phyloP scores from a whole-genome alignment of 2,329 filamentous ascomycete species.

The Bipolaris bicolor region DNA sequence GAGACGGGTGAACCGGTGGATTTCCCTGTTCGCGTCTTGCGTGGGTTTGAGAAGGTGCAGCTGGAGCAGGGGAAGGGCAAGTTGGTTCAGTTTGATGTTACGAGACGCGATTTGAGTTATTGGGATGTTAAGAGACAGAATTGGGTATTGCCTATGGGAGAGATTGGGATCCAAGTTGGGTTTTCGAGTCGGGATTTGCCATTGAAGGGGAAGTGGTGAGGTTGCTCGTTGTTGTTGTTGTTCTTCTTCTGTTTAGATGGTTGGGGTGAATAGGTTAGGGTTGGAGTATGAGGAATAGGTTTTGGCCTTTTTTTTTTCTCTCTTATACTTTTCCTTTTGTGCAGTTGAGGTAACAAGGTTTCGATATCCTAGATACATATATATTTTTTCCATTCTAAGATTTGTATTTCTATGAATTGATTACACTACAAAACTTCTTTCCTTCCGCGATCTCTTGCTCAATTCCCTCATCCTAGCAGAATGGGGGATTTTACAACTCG shows the following conservation, averaged over 20 bases:
- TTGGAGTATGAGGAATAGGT: neutral
- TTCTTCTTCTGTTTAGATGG: constrained; percentile 1
- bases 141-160: constrained; percentile 49
- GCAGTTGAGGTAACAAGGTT: neutral
- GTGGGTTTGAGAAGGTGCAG: constrained; percentile 53
- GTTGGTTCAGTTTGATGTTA: constrained; percentile 48
- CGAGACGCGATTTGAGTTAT: constrained; percentile 51
- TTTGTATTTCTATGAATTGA: too few species aligned
- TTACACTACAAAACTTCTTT: too few species aligned
- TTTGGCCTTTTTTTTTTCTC: neutral
- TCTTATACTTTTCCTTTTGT: neutral
- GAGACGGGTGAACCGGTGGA: constrained; percentile 59
- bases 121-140: constrained; percentile 51
- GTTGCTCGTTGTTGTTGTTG: neutral
- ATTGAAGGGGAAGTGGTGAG: constrained; percentile 40
- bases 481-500: constrained; percentile 24
- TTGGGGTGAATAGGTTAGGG: neutral
- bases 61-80: constrained; percentile 33
- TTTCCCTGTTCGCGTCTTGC: constrained; percentile 56
- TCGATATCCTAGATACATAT: neutral
- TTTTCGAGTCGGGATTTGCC: constrained; percentile 45
- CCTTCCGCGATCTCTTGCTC: neutral
- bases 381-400: neutral
- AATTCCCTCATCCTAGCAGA: too few species aligned
- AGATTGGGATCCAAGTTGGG: constrained; percentile 40